phyloP scores from a whole-genome alignment of 257 asterid genomes.

The Knoxia roxburghii region DNA sequence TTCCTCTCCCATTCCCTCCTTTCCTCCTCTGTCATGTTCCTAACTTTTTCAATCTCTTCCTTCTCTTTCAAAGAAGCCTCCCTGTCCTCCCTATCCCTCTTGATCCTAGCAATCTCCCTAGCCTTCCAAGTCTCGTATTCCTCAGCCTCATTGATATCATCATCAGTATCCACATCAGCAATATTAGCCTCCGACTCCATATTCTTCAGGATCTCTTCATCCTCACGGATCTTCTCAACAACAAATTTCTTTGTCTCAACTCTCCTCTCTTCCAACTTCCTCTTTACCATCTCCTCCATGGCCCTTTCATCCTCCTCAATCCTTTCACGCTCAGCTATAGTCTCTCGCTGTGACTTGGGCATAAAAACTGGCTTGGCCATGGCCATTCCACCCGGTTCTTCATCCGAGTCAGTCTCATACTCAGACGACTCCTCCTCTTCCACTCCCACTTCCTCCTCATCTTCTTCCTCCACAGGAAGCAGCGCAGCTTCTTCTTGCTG shows the following conservation, averaged over 20 bases:
- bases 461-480: constrained; percentile 76
- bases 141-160: constrained; percentile 85
- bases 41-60: constrained; percentile 87
- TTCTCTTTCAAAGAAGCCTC: constrained; percentile 76
- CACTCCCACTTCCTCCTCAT: constrained; percentile 48
- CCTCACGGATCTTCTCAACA: constrained; percentile 83
- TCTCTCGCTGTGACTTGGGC: constrained; percentile 73
- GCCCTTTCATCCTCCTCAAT: constrained; percentile 83
- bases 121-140: constrained; percentile 96
- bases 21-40: constrained; percentile 97
- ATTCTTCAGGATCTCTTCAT: constrained; percentile 70
- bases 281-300: constrained; percentile 61
- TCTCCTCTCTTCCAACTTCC: constrained; percentile 72
- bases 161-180: constrained; percentile 92
- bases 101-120: constrained; percentile 91
- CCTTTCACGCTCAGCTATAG: constrained; percentile 88
- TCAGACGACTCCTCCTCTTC: constrained; percentile 70
- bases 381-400: constrained; percentile 53
- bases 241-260: constrained; percentile 72
- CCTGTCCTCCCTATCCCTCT: constrained; percentile 89
- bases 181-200: constrained; percentile 60
- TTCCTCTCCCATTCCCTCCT: constrained; percentile 96
- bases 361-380: constrained; percentile 88
- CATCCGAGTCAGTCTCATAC: constrained; percentile 91
- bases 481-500: constrained; percentile 70